Base-by-base conservation (phyloP, 176 grass and related monocot species). In the Ensete ventricosum region DNA sequence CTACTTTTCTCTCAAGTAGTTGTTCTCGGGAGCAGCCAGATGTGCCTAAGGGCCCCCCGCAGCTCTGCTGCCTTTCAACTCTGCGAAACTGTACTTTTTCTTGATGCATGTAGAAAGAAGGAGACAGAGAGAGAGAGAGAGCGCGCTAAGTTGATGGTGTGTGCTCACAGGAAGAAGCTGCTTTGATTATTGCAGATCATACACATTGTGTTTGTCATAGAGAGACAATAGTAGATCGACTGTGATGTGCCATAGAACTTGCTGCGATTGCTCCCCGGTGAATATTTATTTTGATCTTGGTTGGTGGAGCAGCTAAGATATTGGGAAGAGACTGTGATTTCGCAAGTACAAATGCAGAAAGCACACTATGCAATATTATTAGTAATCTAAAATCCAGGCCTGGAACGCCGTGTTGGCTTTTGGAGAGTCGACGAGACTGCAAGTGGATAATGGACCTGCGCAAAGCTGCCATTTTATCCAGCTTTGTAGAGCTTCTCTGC, bases 21-120 rank as follows among this genome's bases (percentile, higher is more conserved):
- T 65, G 22, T 65, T 65, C 63, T 65, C 12, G 63, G 63, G 23
- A 65, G 63, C 63, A 65, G 9, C 63, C 63, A 65, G 63, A 65
- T 65, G 63, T 65, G 17, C 22, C 63, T 49, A n/a, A 69, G 9
- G 12, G 43, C 27, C 43, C 67, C 23, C 67, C 2, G 4, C 12
- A 50, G 12, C 13, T 49, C 12, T 69, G 43, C 17, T 10, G 7
- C 50, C 50, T 69, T 16, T n/a, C 12, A 2, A 26, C 34, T 43
- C 34, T 43, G 34, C 34, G 34, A 0, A 43, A 43, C 34, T 43
- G 34, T 43, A 43, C 34, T 43, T 17, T n/a, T n/a, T 60, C 14
- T 60, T n/a, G n/a, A 60, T 60, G 17, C 57, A n/a, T 14, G 16
- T 21, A n/a, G 34, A 43, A 60, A 9, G 57, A 60, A 23, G 22